These are phyloP conservation scores for Astragalus glycyphyllos DNA, from an alignment of 306 rosid genomes.

Conservation along the genomic window DNA sequence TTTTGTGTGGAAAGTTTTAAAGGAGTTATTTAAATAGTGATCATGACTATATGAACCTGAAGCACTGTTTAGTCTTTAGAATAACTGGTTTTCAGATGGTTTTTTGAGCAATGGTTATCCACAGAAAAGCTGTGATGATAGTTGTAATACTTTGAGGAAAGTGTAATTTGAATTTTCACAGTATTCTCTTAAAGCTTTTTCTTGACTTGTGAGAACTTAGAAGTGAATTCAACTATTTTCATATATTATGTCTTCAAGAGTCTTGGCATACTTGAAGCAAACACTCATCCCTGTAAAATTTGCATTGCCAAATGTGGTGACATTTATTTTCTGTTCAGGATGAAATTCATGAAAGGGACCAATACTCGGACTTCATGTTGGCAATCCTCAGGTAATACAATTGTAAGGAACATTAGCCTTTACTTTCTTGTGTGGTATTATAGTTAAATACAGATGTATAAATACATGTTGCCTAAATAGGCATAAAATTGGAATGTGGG, in stretches of 20 bases:
- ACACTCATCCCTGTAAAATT: constrained; percentile 31
- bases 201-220: constrained; percentile 1
- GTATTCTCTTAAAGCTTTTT: neutral
- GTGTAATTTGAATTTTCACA: neutral
- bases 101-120: neutral
- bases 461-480: constrained; percentile 19
- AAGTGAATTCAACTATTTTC: neutral
- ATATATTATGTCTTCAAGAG: constrained; percentile 4
- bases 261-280: constrained; percentile 33
- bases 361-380: constrained; percentile 84
- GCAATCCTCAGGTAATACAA: constrained; percentile 75
- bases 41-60: neutral
- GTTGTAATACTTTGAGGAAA: neutral
- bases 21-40: neutral
- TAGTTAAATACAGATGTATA: constrained; percentile 32
- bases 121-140: neutral
- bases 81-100: neutral
- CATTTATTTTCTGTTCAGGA: constrained; percentile 63
- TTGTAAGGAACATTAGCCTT: constrained; percentile 22
- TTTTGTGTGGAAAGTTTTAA: neutral
- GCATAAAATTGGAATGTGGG: constrained; percentile 28
- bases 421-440: constrained; percentile 29
- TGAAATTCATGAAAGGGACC: constrained; percentile 99
- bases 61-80: neutral
- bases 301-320: constrained; percentile 31